phyloP scores from a whole-genome alignment of 257 asterid genomes.

The Ballota nigra region DNA sequence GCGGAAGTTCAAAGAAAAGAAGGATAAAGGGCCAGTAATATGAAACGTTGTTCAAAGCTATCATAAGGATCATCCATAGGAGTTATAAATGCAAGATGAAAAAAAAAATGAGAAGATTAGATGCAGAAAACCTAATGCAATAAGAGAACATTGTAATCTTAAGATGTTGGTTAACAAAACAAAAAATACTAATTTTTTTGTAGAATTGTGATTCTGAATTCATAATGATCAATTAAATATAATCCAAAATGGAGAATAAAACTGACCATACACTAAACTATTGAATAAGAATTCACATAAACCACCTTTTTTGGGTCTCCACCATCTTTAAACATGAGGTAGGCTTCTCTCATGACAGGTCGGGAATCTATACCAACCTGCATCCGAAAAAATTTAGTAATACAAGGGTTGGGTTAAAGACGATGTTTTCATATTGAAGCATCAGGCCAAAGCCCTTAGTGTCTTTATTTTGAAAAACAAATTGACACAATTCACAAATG shows the following conservation, averaged over 20 bases:
- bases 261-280: neutral
- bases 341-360: conserved; percentile 74
- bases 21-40: neutral
- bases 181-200: no score
- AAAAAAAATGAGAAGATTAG: neutral
- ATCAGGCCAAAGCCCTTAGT: neutral
- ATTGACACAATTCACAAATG: neutral
- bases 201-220: neutral
- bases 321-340: conserved; percentile 72
- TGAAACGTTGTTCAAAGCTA: neutral
- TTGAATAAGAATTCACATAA: conserved; percentile 11
- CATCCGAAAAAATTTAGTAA: neutral
- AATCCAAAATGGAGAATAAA: neutral
- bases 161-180: neutral
- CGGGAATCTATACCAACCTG: conserved; percentile 89
- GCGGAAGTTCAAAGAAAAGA: neutral
- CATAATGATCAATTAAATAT: neutral
- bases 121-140: neutral
- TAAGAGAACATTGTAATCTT: neutral
- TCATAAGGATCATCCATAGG: neutral
- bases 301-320: conserved; percentile 89
- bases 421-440: conserved; percentile 2
- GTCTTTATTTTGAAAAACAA: neutral
- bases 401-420: conserved; percentile 16
- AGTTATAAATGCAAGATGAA: neutral